Evolutionary conservation across 352 stramenopile genomes (phyloP), one percentile per base, ranked within the genome.

Genomic region (Phytophthora aleatoria): DNA sequence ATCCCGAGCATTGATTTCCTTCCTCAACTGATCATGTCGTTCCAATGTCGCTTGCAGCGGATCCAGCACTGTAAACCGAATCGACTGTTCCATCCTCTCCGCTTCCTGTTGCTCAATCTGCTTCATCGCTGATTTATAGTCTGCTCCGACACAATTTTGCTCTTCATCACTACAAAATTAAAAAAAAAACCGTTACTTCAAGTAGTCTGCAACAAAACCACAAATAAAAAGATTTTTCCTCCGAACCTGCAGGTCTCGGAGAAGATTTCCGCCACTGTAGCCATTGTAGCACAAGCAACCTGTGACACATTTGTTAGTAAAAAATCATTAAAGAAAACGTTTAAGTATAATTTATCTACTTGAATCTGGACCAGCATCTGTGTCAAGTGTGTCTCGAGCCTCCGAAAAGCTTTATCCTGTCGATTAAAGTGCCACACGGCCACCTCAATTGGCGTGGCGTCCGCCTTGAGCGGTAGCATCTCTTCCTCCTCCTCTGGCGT

Each of bases 31-130:
- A 1, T 77, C 61, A 64, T 92, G 76, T 13, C 69, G 72, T 31
- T 89, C 73, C 36, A 94, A 71, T 7, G 71, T 76, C 13, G 74
- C 72, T 42, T 76, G 61, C 3, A 94, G 50, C 7, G 86, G 83
- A 50, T 92, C 83, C 47, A 92, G 24, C 13, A 92, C 79, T 1
- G 83, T 94, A 64, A 94, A 91, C 11, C 82, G 78, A 47, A 94
- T 77, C 3, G 86, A 87, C 60, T 92, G 86, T 38, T 94, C 83
- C 75, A 91, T 80, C 42, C 79, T 69, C 24, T 92, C 78, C 0
- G 74, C 83, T 26, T 83, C 69, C 41, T 85, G 68, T 36, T 62
- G 72, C n/a, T 81, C 72, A 59, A 92, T 81, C 39, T 73, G 61
- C 51, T 82, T 87, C 66, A 87, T 79, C 24, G 68, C 64, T 6